Evolutionary conservation across 345 rosid species (phyloP).

Genomic region (Sonneratia caseolaris): DNA sequence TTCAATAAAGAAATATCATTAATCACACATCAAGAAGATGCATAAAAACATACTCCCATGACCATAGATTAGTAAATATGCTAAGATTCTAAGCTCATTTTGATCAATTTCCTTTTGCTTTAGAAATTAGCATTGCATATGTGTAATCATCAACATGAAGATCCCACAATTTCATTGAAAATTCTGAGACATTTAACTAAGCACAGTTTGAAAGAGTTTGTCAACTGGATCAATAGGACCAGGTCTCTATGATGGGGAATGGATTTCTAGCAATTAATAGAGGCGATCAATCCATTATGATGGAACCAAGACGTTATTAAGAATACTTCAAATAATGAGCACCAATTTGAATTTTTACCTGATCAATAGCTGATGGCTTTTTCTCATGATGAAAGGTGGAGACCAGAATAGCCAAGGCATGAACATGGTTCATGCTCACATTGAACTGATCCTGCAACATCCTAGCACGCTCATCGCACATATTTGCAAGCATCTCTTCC

Average conservation of each 20-base stretch:
- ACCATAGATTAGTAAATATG: no score
- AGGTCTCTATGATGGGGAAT: neutral
- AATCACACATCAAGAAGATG: no score
- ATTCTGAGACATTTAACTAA: neutral
- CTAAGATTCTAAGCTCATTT: neutral
- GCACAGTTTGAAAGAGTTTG: neutral
- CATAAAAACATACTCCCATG: no score
- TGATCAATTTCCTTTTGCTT: neutral
- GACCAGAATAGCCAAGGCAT: slow-evolving; percentile 90
- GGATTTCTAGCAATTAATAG: neutral
- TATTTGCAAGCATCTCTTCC: slow-evolving; percentile 61
- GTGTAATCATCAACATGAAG: neutral
- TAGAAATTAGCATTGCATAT: neutral
- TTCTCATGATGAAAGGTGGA: slow-evolving; percentile 96
- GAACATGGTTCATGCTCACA: slow-evolving; percentile 95
- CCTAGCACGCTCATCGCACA: slow-evolving; percentile 95
- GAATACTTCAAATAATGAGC: neutral
- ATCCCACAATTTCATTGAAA: neutral
- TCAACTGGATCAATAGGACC: neutral
- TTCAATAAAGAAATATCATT: no score
- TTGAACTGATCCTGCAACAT: slow-evolving; percentile 99
- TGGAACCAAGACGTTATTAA: neutral
- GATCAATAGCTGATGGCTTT: slow-evolving; percentile 84
- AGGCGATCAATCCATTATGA: neutral
- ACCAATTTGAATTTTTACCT: slow-evolving; percentile 35